phyloP scores from a whole-genome alignment of 176 grass and related monocot species.

The Metroxylon sagu region DNA sequence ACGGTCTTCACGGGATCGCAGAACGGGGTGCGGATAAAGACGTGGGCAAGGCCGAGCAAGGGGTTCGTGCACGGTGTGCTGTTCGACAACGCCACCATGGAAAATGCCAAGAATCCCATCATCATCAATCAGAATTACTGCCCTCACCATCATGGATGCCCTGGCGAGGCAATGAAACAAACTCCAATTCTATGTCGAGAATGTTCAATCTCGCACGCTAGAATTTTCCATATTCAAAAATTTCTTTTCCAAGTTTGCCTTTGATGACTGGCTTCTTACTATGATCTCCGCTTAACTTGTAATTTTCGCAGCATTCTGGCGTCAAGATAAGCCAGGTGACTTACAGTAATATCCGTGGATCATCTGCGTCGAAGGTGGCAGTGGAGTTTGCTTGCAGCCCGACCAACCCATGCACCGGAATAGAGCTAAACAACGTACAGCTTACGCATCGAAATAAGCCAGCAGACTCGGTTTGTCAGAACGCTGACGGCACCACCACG shows the following conservation, averaged over 20 bases:
- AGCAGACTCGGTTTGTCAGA: constrained; percentile 39
- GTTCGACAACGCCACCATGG: constrained; percentile 58
- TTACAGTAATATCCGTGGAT: constrained; percentile 45
- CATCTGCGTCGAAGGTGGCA: constrained; percentile 55
- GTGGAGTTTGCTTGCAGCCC: constrained; percentile 69
- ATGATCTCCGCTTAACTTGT: not conserved
- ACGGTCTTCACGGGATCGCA: constrained; percentile 50
- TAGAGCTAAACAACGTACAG: constrained; percentile 51
- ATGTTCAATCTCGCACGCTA: no score
- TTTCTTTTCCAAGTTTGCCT: no score
- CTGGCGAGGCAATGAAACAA: constrained; percentile 16
- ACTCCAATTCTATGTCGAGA: not conserved
- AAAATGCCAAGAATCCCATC: constrained; percentile 64
- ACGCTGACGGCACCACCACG: constrained; percentile 37
- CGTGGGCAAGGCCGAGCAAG: constrained; percentile 46
- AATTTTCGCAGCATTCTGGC: constrained; percentile 32
- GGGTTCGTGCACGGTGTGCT: constrained; percentile 45
- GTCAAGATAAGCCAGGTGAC: constrained; percentile 67
- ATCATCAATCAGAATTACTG: constrained; percentile 93
- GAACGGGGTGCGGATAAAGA: constrained; percentile 82
- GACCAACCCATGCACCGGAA: constrained; percentile 72
- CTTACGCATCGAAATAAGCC: constrained; percentile 30
- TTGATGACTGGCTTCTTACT: no score
- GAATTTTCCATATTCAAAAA: not conserved
- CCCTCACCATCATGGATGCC: constrained; percentile 31